Conservation (phyloP, 192 early-diverging fungal species). For the Spizellomyces sp. region DNA sequence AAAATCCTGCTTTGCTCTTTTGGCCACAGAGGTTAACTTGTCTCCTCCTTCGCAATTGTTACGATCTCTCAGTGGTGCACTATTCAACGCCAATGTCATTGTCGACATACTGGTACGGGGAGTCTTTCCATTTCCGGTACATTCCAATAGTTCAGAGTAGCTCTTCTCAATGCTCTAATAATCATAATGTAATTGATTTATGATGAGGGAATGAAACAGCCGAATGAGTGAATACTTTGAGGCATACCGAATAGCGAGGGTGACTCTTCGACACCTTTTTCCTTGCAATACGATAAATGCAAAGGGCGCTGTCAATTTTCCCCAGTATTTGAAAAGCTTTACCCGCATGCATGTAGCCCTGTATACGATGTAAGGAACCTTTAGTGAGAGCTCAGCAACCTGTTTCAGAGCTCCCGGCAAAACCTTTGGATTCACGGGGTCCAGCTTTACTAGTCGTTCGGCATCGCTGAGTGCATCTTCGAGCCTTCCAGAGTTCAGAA, state of each 20-base stretch:
- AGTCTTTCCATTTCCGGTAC: neutral
- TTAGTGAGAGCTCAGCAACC: neutral
- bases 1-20: neutral
- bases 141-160: neutral
- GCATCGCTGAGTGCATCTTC: conserved; percentile 1
- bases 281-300: conserved; percentile 9
- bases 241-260: neutral
- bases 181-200: too few relatives aligned
- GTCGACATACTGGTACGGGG: neutral
- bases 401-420: neutral
- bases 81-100: neutral
- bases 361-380: neutral
- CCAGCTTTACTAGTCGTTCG: conserved; percentile 6
- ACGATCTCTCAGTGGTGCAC: too few relatives aligned
- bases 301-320: neutral
- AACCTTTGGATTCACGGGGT: conserved; percentile 1
- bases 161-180: neutral
- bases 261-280: conserved; percentile 3
- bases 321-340: conserved; percentile 4
- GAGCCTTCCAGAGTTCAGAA: too few relatives aligned
- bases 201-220: too few relatives aligned
- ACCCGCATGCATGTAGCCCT: conserved; percentile 14
- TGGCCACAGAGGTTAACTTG: neutral
- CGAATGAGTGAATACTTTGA: neutral
- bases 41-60: neutral